Base-by-base conservation (phyloP, 2,329 filamentous ascomycete genomes). In the Bipolaris oryzae region DNA sequence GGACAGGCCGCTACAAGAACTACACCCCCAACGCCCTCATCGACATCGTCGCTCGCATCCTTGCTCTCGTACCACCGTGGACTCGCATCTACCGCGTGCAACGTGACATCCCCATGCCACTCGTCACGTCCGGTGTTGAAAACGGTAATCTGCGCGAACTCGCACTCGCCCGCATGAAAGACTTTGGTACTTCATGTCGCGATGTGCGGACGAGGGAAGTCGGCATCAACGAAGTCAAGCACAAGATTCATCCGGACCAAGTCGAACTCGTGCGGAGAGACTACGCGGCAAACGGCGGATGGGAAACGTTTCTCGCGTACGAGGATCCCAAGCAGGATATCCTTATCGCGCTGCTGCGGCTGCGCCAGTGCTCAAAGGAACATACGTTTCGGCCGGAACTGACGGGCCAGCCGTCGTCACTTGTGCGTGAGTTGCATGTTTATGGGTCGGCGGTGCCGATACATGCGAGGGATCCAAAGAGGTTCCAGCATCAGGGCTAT, bases 271-370 rank as follows among this genome's bases (percentile, higher is more conserved):
- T 99, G 28, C 89, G 95, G 23, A 85, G 95, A 63, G 95, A 99
- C 79, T 99, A 99, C 77, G 85, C 87, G 0, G 95, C 95, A 65
- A 99, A 99, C 74, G 93, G 90, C 37, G 96, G 95, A 21, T 99
- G 95, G 95, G 95, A 99, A 78, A 99, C 95, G 0, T 99, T 99
- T 79, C 82, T 99, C 5, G 93, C 95, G 1, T 99, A 99, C 72
- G 95, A 99, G 74, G 95, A 99, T 67, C 94, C 95, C 0, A 97
- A 97, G 80, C 95, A 99, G 76, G 95, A 99, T 74, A 99, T 99
- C 55, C 82, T 99, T 3, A 96, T 99, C 56, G 96, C 91, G 1
- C 81, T 99, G 34, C 83, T 99, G 54, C 88, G 95, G 16, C 79
- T 99, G 62, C 86, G 95, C 64, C 96, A 96, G 79, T 99, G 96